Evolutionary conservation across 495 filamentous ascomycete genomes (phyloP).

Genomic region (Lichenothelia convexa): DNA sequence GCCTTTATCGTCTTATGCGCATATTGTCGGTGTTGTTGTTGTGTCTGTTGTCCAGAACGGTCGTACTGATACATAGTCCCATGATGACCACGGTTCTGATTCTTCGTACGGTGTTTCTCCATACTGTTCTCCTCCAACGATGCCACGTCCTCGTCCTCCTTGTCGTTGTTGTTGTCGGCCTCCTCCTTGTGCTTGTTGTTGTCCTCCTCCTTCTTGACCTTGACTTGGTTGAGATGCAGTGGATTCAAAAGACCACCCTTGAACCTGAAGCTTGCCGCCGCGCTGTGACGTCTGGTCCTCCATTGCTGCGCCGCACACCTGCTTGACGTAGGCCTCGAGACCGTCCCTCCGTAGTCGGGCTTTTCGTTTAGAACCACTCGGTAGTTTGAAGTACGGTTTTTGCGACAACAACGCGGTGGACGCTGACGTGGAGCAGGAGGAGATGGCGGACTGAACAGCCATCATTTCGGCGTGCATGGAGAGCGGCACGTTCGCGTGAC

Average conservation of each 20-base stretch:
- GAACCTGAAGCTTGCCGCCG: constrained; percentile 18
- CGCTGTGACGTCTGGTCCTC: too few relatives aligned
- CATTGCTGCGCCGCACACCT: constrained; percentile 19
- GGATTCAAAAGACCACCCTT: constrained; percentile 31
- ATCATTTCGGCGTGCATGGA: constrained; percentile 39
- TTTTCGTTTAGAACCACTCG: constrained; percentile 28
- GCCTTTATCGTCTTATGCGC: too few relatives aligned
- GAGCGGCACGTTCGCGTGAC: constrained; percentile 23
- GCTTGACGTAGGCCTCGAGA: constrained; percentile 27
- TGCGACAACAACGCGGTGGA: constrained; percentile 23
- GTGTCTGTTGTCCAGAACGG: constrained; percentile 14
- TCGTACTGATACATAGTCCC: constrained; percentile 1
- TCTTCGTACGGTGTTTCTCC: constrained; percentile 20
- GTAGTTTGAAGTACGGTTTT: constrained; percentile 32
- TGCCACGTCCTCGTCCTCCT: constrained; percentile 14
- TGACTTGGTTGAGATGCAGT: constrained; percentile 27
- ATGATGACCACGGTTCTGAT: constrained; percentile 11
- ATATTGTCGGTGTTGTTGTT: constrained; percentile 11
- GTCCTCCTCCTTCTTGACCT: constrained; percentile 11
- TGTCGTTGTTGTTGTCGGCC: constrained; percentile 10
- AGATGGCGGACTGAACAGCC: constrained; percentile 33
- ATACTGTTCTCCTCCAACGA: constrained; percentile 9
- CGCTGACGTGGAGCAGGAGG: constrained; percentile 24
- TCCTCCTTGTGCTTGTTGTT: constrained; percentile 13
- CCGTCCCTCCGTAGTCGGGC: constrained; percentile 21